Percentiles rank a stretch among this genome's conserved stretches.
Evolutionary conservation across 805 yeast genomes (phyloP).

Genomic region (Wickerhamiella galacta): DNA sequence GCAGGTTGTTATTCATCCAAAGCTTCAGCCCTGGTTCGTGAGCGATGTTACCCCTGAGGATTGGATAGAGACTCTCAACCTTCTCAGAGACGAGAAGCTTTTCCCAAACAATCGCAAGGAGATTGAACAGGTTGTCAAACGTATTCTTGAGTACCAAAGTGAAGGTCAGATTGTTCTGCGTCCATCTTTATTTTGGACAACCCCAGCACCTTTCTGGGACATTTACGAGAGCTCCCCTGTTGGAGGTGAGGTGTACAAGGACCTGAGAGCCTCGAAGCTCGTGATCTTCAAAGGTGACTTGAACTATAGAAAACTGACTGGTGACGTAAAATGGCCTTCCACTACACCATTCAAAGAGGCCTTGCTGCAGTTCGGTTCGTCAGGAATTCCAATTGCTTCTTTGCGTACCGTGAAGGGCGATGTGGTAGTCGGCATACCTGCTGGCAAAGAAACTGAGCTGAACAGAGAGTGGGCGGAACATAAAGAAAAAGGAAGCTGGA

Average conservation of each 20-base stretch:
- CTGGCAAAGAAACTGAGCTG: constrained; percentile 57
- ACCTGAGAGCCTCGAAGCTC: constrained; percentile 40
- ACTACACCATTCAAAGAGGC: constrained; percentile 59
- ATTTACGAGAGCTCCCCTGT: constrained; percentile 34
- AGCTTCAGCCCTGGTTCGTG: constrained; percentile 92
- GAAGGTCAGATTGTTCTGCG: constrained; percentile 34
- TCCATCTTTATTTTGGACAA: constrained; percentile 76
- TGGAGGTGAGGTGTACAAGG: constrained; percentile 46
- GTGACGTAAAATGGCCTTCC: constrained; percentile 76
- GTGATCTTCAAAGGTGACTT: constrained; percentile 88
- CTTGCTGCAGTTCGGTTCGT: constrained; percentile 46
- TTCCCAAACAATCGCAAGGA: constrained; percentile 34
- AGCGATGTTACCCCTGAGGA: constrained; percentile 87
- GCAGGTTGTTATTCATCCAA: constrained; percentile 66
- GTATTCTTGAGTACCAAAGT: constrained; percentile 28
- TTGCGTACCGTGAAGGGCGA: constrained; percentile 94
- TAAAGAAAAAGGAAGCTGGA: constrained; percentile 68
- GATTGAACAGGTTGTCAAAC: constrained; percentile 31
- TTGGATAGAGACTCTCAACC: constrained; percentile 38
- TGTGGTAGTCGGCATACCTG: constrained; percentile 66
- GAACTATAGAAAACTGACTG: constrained; percentile 86
- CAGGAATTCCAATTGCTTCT: constrained; percentile 50
- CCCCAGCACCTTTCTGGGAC: constrained; percentile 58
- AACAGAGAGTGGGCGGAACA: constrained; percentile 37
- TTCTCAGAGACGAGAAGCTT: constrained; percentile 34